Evolutionary conservation across 1,139 yeast species (phyloP).

Genomic region (Candida pseudoviswanathii): DNA sequence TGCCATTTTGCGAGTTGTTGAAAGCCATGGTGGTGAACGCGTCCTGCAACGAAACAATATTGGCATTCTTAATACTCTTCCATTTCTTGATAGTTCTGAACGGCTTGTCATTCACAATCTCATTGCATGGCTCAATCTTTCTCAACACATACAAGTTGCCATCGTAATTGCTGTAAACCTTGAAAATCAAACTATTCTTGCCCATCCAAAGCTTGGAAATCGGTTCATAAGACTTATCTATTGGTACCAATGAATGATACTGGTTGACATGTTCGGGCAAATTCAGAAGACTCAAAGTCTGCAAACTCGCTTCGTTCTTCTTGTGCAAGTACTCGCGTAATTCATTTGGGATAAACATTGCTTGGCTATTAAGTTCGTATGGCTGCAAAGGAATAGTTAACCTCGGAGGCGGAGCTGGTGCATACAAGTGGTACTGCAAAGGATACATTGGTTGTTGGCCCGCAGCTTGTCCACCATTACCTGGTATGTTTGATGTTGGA

Average conservation of each 20-base stretch:
- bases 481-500: conserved; percentile 7
- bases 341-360: conserved; percentile 71
- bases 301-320: conserved; percentile 81
- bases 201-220: conserved; percentile 57
- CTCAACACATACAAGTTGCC: conserved; percentile 80
- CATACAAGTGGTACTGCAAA: conserved; percentile 83
- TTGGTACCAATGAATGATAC: conserved; percentile 85
- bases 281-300: conserved; percentile 59
- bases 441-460: conserved; percentile 45
- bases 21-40: conserved; percentile 89
- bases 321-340: conserved; percentile 71
- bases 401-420: conserved; percentile 86
- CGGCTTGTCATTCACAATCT: conserved; percentile 58
- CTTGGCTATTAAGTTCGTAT: conserved; percentile 69
- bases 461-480: not conserved
- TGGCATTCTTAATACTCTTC: conserved; percentile 50
- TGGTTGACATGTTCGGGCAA: conserved; percentile 78
- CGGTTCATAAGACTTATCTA: conserved; percentile 62
- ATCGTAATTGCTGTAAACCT: conserved; percentile 76
- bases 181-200: conserved; percentile 65
- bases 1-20: conserved; percentile 49
- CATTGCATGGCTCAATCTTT: conserved; percentile 58
- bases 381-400: conserved; percentile 59
- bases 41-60: conserved; percentile 69
- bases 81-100: conserved; percentile 41